Base-by-base conservation (phyloP, 2,329 filamentous ascomycete species). In the Pleomassaria siparia region DNA sequence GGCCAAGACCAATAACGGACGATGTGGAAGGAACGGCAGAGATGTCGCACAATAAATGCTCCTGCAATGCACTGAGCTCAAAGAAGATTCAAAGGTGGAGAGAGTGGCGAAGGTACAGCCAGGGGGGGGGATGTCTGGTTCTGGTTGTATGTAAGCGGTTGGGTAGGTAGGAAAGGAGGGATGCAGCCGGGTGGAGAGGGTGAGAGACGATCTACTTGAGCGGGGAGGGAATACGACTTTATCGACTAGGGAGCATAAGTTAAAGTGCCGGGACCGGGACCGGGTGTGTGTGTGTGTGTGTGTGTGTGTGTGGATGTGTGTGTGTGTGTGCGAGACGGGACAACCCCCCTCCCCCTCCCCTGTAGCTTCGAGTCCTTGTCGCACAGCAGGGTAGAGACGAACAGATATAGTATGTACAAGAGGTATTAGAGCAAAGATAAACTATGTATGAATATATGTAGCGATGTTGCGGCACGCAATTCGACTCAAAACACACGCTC, bases 151-250 rank as follows among this genome's bases (percentile, higher is more conserved):
- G 40, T 44, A 48, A n/a, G n/a, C n/a, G n/a, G n/a, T n/a, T n/a
- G n/a, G n/a, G 53, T 53, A 47, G 55, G 58, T 55, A 47, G 50
- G 42, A 50, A 53, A 41, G 44, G 47, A 40, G 46, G 53, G 53
- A 52, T 42, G 50, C 47, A 49, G 56, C 52, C 53, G 52, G 55
- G 52, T 55, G 52, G 50, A 50, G 51, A 60, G 56, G 54, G 56
- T 48, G 55, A 52, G 60, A 64, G 55, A 51, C 51, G 62, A 64
- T 64, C 59, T 63, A 53, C 59, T n/a, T 64, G 62, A 58, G 65
- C 60, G 63, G 64, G 64, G 58, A 59, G 53, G 58, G 59, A 60
- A 64, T 65, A 59, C 64, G 56, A 53, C 59, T 60, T 62, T 63
- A 62, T 59, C 59, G 62, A 66, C 64, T 55, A 55, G 63, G 60